These are phyloP conservation scores for Acacia acuminata DNA, from an alignment of 306 rosid species.

Conservation along the genomic window DNA sequence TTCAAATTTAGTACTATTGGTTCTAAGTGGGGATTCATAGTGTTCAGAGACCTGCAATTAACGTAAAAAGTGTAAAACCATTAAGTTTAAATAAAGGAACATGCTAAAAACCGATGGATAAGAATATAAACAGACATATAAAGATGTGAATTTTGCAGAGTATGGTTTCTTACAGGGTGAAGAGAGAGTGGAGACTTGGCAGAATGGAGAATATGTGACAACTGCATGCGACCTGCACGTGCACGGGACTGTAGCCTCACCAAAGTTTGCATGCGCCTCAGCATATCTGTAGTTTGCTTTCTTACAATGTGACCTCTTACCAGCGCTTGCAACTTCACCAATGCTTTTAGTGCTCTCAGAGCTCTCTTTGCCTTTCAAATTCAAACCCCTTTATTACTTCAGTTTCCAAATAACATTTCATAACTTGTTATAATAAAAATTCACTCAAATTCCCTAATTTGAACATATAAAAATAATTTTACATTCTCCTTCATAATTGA, in stretches of 20 bases:
- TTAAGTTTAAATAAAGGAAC: neutral
- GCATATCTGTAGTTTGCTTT: conserved; percentile 89
- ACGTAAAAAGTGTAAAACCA: neutral
- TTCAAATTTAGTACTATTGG: conserved; percentile 54
- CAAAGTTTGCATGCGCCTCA: conserved; percentile 88
- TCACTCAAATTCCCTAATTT: conserved; percentile 1
- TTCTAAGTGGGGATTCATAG: conserved; percentile 42
- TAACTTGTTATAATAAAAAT: neutral
- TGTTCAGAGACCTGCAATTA: conserved; percentile 59
- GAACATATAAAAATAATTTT: neutral
- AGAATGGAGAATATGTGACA: conserved; percentile 50
- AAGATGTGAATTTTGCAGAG: neutral
- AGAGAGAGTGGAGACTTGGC: conserved; percentile 52
- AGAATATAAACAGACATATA: neutral
- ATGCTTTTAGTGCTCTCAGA: conserved; percentile 81
- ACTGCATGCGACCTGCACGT: conserved; percentile 64
- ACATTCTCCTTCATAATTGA: neutral
- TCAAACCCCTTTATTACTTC: neutral
- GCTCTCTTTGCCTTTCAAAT: conserved; percentile 88
- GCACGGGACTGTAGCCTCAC: conserved; percentile 81
- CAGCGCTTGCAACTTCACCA: conserved; percentile 95
- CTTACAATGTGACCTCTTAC: conserved; percentile 96
- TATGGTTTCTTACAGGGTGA: conserved; percentile 54
- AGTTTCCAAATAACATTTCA: conserved; percentile 1
- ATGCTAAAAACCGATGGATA: neutral